Evolutionary conservation across 129 eudicot species (phyloP), one percentile per base, ranked within the genome.

Genomic region (Lactuca sativa): DNA sequence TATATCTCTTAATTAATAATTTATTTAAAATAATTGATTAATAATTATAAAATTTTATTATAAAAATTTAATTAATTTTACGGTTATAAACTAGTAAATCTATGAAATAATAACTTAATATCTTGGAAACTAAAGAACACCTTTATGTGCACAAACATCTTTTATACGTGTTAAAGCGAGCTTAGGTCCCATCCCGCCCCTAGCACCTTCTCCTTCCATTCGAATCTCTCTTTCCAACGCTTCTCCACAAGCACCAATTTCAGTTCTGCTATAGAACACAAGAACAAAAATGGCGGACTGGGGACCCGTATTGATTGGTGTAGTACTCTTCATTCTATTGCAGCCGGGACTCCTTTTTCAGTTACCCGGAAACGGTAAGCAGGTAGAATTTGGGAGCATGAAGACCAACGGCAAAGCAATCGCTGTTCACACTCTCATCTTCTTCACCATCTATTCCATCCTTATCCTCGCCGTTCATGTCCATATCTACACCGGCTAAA

Each of bases 361-460:
- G 86, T 16, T 93, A 0, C 99, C 99, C 0, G 99, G 99, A 2
- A 79, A 90, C 79, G 82, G 83, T 67, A 75, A 64, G 10, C 83
- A 71, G 66, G 10, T 93, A 7, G 97, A 93, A 78, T 93, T 93
- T 8, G 97, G 97, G 4, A 82, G 87, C 90, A 85, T 90, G 92
- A 90, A 90, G 81, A 93, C 99, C 62, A 93, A 90, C 74, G 99
- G 99, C 68, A 93, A 87, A 62, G 88, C 99, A 36, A 93, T 90
- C 43, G 86, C 89, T 0, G 85, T 90, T 56, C 97, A 93, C 77
- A 86, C 98, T 44, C 97, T 89, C 62, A 82, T 89, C 84, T 93
- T 93, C 84, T 89, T 89, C 81, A 79, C 88, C 71, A 15, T 93
- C 74, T 93, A 90, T 33, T 80, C 95, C 48, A 82, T 90, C 72